Base-by-base conservation (phyloP, 306 rosid genomes). In the Pterocarpus macrocarpus region DNA sequence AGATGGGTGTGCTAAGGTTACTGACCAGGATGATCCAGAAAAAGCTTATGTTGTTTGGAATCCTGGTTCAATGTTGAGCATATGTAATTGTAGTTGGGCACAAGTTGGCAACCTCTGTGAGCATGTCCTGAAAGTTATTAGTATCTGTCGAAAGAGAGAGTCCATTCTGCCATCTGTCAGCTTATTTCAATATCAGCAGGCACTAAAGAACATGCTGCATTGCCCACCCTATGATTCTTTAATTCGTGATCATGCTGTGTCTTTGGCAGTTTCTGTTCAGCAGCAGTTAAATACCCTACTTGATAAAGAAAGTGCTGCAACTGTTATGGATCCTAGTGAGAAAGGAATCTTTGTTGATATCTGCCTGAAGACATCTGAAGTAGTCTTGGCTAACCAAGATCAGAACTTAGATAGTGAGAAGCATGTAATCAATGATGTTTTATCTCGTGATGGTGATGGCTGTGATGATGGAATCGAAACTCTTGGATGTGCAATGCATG, bases 211-310 rank as follows among this genome's bases (percentile, higher is more conserved):
- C 74, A 77, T 93, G 89, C 87, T 90, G 33, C 87, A 71, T 62
- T 83, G 97, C 85, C 95, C 97, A 32, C 99, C 97, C 49, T 90
- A 73, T 83, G 97, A 95, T 89, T 92, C 97, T 66, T 80, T 93
- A 79, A 89, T 91, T 65, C 89, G 87, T 70, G 97, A 93, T 79
- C 97, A 95, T 17, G 97, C 95, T 5, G 83, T 91, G 74, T 89
- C 97, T 12, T 80, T 91, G 71, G 95, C 97, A 14, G 92, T 88
- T 71, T 88, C 90, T 49, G 92, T 92, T 61, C 95, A 88, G 85
- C 87, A 85, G 78, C 91, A 90, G 85, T 82, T 95, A 77, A 82
- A 82, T 66, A 76, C 71, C 17, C 79, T 89, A 36, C 72, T 85
- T 7, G 82, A 83, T 84, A 65, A 64, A 17, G 97, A 85, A 49